Evolutionary conservation across 2,329 filamentous ascomycete genomes (phyloP), one percentile per base, ranked within the genome.

Genomic region (Acephala macrosclerotiorum): DNA sequence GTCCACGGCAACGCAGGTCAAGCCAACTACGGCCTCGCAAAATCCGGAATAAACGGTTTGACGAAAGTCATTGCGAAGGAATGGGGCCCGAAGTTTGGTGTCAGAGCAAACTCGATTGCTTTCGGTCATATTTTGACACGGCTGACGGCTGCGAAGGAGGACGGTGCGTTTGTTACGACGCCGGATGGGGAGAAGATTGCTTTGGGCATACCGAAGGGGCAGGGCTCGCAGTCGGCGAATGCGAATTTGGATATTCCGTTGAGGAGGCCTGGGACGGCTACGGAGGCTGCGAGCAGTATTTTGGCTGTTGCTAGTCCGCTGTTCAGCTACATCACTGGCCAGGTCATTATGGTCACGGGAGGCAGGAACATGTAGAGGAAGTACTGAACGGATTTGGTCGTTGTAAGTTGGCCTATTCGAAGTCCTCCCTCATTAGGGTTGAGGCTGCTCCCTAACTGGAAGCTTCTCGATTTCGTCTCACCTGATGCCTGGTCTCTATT

Each of bases 11-110:
- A 97, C 76, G 91, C 93, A 8, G 93, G 93, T n/a, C 93, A 97
- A 83, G 88, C 91, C 73, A 97, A 97, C 83, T 97, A 97, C 79
- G 86, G 91, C 40, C 82, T 94, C 57, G 94, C 92, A 61, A 97
- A 97, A 82, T 91, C 93, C 2, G 94, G 92, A 55, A 87, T 97
- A 16, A 87, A 87, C 12, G 94, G 94, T 6, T 84, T 97, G 65
- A 94, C 91, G 66, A 96, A 96, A 82, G 94, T 93, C 1, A 93
- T 97, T 75, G 93, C 93, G 2, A 96, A 97, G 81, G 90, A 97
- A 82, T 97, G 93, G 94, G 93, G 93, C 0, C 93, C 92, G 0
- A 79, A 83, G 42, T 97, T 94, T 73, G 93, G 93, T 60, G 93
- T 97, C 6, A 84, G 93, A 65, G 86, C 89, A 47, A 97, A 97